phyloP scores from a whole-genome alignment of 192 early-diverging fungal genomes.

The Coemansia guatemalensis region DNA sequence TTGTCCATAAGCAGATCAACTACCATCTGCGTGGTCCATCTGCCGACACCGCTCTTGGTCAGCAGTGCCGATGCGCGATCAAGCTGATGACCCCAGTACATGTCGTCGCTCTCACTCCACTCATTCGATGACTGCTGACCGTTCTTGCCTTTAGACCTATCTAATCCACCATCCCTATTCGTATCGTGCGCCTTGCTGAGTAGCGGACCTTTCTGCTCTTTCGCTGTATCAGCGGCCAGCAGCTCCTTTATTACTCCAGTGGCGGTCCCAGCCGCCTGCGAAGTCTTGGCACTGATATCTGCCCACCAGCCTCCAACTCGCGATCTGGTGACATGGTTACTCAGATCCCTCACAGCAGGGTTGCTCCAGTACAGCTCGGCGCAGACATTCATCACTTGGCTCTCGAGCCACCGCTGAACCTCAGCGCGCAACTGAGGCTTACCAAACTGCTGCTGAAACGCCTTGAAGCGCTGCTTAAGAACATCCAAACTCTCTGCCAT shows the following conservation, averaged over 20 bases:
- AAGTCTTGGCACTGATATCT: conserved; percentile 24
- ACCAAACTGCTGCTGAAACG: conserved; percentile 88
- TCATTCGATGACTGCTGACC: conserved; percentile 8
- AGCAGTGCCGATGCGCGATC: conserved; percentile 80
- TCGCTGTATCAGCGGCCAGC: conserved; percentile 38
- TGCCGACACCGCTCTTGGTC: conserved; percentile 93
- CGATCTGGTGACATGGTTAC: conserved; percentile 57
- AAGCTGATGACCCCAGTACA: conserved; percentile 83
- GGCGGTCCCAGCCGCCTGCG: conserved; percentile 27
- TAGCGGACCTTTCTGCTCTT: conserved; percentile 45
- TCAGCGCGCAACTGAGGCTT: conserved; percentile 92
- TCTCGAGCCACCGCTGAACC: conserved; percentile 89
- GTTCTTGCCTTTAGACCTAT: conserved; percentile 4
- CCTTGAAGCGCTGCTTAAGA: conserved; percentile 93
- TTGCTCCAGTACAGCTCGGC: conserved; percentile 92
- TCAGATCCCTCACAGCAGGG: conserved; percentile 64
- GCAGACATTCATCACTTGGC: conserved; percentile 86
- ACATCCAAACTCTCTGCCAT: conserved; percentile 91
- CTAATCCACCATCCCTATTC: neutral
- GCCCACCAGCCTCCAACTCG: conserved; percentile 51
- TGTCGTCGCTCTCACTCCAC: conserved; percentile 47
- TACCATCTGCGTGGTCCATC: conserved; percentile 87
- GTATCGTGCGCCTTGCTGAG: conserved; percentile 14
- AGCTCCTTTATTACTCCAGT: conserved; percentile 40
- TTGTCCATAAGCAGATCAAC: conserved; percentile 84